Conservation (phyloP, 1,139 yeast species). For the Blastobotrys buckinghamii region DNA sequence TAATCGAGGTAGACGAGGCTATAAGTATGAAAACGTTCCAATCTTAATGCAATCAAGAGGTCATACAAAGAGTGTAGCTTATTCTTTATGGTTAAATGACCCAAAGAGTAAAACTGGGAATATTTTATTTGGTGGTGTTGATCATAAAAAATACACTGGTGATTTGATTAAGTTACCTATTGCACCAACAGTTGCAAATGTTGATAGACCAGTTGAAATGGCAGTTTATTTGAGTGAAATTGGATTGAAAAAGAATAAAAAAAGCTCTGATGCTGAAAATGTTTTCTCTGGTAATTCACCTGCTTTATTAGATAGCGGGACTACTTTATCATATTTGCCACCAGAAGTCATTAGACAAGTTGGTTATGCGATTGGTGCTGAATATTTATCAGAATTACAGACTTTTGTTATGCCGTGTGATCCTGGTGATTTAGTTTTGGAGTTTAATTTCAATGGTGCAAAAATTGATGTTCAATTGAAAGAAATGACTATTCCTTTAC, state of each 20-base stretch:
- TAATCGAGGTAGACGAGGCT: constrained; percentile 10
- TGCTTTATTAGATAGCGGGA: constrained; percentile 56
- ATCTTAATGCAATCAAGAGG: constrained; percentile 34
- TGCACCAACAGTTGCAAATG: constrained; percentile 12
- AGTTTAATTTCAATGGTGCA: constrained; percentile 29
- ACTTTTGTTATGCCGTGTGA: constrained; percentile 17
- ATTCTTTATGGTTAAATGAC: constrained; percentile 35
- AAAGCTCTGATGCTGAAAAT: not conserved
- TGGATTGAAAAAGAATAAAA: constrained; percentile 8
- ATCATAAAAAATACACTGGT: constrained; percentile 41
- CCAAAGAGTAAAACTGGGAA: constrained; percentile 33
- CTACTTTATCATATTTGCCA: constrained; percentile 56
- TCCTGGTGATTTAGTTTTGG: constrained; percentile 16
- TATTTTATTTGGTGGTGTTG: constrained; percentile 47
- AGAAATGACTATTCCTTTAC: constrained; percentile 7
- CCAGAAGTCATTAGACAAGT: constrained; percentile 19
- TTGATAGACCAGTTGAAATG: constrained; percentile 20
- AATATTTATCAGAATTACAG: constrained; percentile 9
- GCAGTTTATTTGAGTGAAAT: constrained; percentile 19
- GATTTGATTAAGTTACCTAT: constrained; percentile 25
- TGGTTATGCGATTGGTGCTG: constrained; percentile 14
- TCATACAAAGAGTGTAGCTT: constrained; percentile 40
- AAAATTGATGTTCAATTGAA: constrained; percentile 24
- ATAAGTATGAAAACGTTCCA: constrained; percentile 16
- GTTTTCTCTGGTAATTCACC: constrained; percentile 7